phyloP scores from a whole-genome alignment of 1,284 basidiomycete species.

The Ustilago cynodontis region DNA sequence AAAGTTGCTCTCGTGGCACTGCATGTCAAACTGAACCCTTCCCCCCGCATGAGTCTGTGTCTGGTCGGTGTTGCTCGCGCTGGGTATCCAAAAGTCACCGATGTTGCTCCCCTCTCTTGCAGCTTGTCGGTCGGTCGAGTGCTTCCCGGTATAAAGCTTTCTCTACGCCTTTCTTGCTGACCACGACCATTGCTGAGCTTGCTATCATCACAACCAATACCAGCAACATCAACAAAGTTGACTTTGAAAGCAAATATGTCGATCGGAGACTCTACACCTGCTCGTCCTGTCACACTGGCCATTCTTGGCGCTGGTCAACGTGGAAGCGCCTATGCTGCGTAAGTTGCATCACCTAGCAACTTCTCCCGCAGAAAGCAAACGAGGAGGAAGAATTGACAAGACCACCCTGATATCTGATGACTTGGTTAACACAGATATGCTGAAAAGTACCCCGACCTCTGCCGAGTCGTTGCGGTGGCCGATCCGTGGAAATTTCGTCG shows the following conservation, averaged over 20 bases:
- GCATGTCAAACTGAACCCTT: background rate
- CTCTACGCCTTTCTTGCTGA: background rate
- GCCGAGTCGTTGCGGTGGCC: conserved; percentile 34
- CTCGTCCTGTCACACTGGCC: conserved; percentile 40
- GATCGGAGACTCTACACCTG: conserved; percentile 26
- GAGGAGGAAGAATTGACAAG: background rate
- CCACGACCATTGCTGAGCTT: conserved; percentile 1
- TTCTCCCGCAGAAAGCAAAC: background rate
- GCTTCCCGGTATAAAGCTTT: conserved; percentile 15
- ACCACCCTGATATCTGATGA: background rate
- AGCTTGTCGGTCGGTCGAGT: background rate
- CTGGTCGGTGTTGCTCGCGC: conserved; percentile 5
- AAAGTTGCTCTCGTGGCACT: conserved; percentile 10
- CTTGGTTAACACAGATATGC: conserved; percentile 25
- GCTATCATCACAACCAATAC: background rate
- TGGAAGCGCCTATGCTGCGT: conserved; percentile 43
- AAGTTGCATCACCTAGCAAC: conserved; percentile 7
- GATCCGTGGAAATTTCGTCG: conserved; percentile 44
- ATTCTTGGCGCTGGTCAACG: conserved; percentile 44
- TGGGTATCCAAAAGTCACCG: conserved; percentile 16
- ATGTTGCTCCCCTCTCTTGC: background rate
- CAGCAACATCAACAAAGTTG: background rate
- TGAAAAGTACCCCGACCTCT: conserved; percentile 28
- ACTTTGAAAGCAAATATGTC: conserved; percentile 19
- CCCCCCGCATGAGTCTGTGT: conserved; percentile 8